Evolutionary conservation across 75 land plant genomes (phyloP), one percentile per base, ranked within the genome.

Genomic region (Adiantum capillusveneris): DNA sequence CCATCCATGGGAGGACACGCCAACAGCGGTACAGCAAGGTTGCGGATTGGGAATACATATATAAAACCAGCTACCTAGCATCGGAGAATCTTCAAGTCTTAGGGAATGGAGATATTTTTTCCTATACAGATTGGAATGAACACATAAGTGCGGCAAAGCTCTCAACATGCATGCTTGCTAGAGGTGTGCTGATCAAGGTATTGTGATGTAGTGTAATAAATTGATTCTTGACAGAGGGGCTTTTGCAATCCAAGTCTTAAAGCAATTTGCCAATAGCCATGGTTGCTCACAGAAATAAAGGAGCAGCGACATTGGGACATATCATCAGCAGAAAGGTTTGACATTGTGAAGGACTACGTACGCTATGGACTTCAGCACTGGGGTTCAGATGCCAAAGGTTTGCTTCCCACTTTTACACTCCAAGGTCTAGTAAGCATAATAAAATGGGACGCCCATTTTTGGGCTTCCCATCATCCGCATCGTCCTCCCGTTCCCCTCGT

Each of bases 281-380:
- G 99, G 99, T 63, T 95, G 68, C 91, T 95, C 50, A 90, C 91
- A 48, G 99, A 95, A 69, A 90, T 95, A 30, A 95, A 95, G 74
- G 99, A 95, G 60, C 91, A 89, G 56, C 81, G 92, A 58, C 92
- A 90, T 55, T 90, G 99, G 99, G 99, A 95, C 62, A 95, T 95
- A 29, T 84, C 75, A 31, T 81, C 91, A 24, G 78, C 67, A 31
- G 99, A 90, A 53, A 62, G 99, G 25, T 61, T 95, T 19, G 65
- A 78, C 56, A 78, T 95, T 39, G 44, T 90, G 52, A 82, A 82
- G 63, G 86, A 95, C 61, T 95, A 54, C 74, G 90, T 84, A 27
- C 75, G 56, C 27, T 86, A 75, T 75, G 99, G 96, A 44, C 85
- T 95, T 60, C 79, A 81, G 59, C 99, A 95, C 65, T 95, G 99